Percentiles rank a stretch among this genome's conserved stretches.
phyloP scores from a whole-genome alignment of 2,329 filamentous ascomycete species.

The Alternaria tenuissima region DNA sequence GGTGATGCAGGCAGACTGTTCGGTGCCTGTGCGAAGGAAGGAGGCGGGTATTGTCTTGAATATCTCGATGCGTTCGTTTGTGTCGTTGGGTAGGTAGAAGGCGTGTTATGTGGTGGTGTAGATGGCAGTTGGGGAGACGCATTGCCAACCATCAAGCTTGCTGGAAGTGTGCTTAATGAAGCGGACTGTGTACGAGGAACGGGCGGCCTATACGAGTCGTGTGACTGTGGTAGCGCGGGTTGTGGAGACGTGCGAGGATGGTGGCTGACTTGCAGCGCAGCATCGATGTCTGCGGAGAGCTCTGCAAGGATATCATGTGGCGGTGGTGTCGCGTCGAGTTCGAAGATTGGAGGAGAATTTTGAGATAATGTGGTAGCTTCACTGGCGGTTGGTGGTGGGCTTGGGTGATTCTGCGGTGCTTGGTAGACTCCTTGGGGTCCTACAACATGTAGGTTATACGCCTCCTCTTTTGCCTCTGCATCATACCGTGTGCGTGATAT shows the following conservation, averaged over 20 bases:
- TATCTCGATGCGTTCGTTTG: constrained; percentile 18
- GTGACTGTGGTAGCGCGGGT: neutral
- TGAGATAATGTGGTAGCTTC: neutral
- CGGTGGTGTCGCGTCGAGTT: constrained; percentile 18
- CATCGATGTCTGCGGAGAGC: constrained; percentile 28
- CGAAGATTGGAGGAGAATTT: constrained; percentile 7
- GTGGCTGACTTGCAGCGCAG: constrained; percentile 1
- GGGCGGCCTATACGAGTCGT: neutral
- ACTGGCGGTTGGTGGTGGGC: neutral
- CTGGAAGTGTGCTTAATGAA: constrained; percentile 14
- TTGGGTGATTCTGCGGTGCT: neutral
- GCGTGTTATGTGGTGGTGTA: neutral
- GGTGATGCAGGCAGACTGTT: constrained; percentile 11
- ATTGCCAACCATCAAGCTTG: constrained; percentile 33
- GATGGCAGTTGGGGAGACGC: neutral
- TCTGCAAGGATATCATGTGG: constrained; percentile 23
- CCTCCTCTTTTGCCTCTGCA: neutral
- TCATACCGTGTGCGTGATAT: constrained; percentile 3
- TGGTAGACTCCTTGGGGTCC: constrained; percentile 11
- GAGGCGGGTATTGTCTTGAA: constrained; percentile 23
- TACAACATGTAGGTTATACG: constrained; percentile 3
- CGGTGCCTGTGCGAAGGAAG: constrained; percentile 3
- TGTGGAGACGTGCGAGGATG: neutral
- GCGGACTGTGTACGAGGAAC: neutral
- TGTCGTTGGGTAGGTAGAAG: neutral